Percentiles rank a stretch among this genome's conserved stretches.
These are phyloP conservation scores for Diatrype stigma DNA, from an alignment of 2,329 filamentous ascomycete species.

Conservation along the genomic window DNA sequence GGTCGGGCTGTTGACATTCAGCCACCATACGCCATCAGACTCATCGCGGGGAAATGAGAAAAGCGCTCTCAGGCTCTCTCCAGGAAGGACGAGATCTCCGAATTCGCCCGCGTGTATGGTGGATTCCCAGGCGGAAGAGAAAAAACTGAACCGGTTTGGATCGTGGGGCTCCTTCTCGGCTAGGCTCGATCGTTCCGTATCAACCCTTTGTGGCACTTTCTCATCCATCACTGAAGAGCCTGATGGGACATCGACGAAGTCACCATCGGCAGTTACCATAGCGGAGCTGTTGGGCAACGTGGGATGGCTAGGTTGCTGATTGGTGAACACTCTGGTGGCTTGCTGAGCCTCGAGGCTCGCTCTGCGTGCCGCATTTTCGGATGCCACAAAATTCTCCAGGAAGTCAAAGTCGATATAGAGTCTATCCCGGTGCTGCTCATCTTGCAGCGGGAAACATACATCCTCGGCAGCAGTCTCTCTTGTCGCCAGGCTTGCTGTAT, in stretches of 20 bases:
- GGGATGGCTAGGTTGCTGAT: constrained; percentile 45
- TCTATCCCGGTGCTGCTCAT: constrained; percentile 63
- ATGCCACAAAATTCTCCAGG: constrained; percentile 82
- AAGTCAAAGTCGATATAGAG: constrained; percentile 90
- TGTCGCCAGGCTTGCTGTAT: constrained; percentile 57
- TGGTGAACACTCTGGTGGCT: constrained; percentile 53
- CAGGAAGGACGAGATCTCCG: constrained; percentile 81
- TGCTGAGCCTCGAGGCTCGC: constrained; percentile 47
- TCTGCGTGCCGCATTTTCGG: constrained; percentile 46
- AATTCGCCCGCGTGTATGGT: constrained; percentile 89
- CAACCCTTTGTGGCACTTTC: constrained; percentile 31
- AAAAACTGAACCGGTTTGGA: constrained; percentile 88
- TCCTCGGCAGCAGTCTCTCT: constrained; percentile 77
- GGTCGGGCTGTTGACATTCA: constrained; percentile 87
- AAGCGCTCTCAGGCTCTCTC: constrained; percentile 82
- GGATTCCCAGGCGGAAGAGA: constrained; percentile 90
- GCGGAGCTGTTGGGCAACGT: constrained; percentile 13
- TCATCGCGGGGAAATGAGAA: constrained; percentile 66
- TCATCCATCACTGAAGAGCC: constrained; percentile 43
- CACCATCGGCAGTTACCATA: constrained; percentile 50
- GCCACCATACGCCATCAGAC: constrained; percentile 90
- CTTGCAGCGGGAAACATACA: constrained; percentile 80
- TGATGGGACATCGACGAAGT: constrained; percentile 51
- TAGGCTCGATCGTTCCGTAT: background rate
- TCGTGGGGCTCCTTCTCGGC: constrained; percentile 45